Conservation (phyloP, 73 alveolate genomes). For the Uronychia binucleata region DNA sequence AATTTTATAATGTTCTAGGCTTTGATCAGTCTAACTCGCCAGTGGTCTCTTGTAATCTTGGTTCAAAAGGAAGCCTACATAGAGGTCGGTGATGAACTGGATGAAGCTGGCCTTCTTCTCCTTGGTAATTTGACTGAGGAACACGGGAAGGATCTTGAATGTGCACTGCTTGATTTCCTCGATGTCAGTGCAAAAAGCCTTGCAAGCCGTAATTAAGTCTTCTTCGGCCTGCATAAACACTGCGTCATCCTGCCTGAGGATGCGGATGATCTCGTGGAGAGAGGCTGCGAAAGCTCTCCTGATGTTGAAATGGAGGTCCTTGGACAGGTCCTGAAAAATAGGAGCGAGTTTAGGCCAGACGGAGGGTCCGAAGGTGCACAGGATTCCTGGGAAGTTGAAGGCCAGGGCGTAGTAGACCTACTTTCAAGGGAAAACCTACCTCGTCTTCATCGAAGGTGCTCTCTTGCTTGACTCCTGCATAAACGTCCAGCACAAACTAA, state of each 20-base stretch:
- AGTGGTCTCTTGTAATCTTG: background rate
- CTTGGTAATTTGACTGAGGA: background rate
- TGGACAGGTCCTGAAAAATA: background rate
- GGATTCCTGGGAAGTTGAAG: background rate
- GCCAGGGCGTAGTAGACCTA: background rate
- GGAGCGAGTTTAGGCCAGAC: background rate
- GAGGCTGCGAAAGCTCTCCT: background rate
- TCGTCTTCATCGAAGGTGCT: background rate
- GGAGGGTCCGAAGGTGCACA: background rate
- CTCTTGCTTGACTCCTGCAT: background rate
- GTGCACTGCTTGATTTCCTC: background rate
- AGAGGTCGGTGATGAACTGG: background rate
- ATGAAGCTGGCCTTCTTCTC: background rate
- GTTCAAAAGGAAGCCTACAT: background rate
- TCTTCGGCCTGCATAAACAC: background rate
- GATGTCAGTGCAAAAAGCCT: background rate
- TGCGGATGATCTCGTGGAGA: background rate
- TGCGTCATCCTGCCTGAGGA: background rate
- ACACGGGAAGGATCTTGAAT: background rate
- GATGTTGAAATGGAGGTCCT: background rate
- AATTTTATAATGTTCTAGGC: background rate
- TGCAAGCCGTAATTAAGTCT: background rate
- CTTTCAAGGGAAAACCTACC: background rate
- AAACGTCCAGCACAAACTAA: background rate
- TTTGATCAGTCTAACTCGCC: background rate